phyloP scores from a whole-genome alignment of 140 eudicot genomes.

The Senecio squalidus region DNA sequence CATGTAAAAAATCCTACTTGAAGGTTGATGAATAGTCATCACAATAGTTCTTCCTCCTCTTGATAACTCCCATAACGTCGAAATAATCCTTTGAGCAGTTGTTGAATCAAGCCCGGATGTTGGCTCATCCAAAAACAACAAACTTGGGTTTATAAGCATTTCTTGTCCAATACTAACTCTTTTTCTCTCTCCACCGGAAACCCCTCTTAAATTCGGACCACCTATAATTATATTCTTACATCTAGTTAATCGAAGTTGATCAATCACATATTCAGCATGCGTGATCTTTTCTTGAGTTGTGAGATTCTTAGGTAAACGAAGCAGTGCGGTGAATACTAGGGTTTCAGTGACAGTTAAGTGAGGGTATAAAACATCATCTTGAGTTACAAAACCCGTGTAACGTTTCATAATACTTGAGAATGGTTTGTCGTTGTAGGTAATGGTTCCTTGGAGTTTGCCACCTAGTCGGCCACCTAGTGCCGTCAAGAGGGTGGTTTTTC shows the following conservation, averaged over 20 bases:
- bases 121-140: constrained; percentile 75
- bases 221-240: constrained; percentile 73
- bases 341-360: constrained; percentile 81
- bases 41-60: constrained; percentile 70
- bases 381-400: constrained; percentile 73
- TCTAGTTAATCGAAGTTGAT: constrained; percentile 53
- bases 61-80: constrained; percentile 49
- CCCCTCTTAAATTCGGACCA: constrained; percentile 49
- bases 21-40: constrained; percentile 90
- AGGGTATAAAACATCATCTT: constrained; percentile 73
- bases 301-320: constrained; percentile 52
- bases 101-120: constrained; percentile 88
- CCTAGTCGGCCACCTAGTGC: constrained; percentile 73
- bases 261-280: constrained; percentile 54
- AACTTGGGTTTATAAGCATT: constrained; percentile 72
- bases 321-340: constrained; percentile 63
- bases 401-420: constrained; percentile 62
- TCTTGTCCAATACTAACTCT: constrained; percentile 88
- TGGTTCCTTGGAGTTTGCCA: constrained; percentile 45
- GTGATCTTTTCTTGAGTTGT: constrained; percentile 33
- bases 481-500: constrained; percentile 75
- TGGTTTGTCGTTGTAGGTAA: constrained; percentile 60
- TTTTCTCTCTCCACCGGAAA: constrained; percentile 82
- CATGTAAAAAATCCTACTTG: constrained; percentile 77
- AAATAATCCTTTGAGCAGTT: constrained; percentile 65